Percentiles rank a stretch among this genome's conserved stretches.
Evolutionary conservation across 768 basidiomycete genomes (phyloP).

Genomic region (Suillus weaverae): DNA sequence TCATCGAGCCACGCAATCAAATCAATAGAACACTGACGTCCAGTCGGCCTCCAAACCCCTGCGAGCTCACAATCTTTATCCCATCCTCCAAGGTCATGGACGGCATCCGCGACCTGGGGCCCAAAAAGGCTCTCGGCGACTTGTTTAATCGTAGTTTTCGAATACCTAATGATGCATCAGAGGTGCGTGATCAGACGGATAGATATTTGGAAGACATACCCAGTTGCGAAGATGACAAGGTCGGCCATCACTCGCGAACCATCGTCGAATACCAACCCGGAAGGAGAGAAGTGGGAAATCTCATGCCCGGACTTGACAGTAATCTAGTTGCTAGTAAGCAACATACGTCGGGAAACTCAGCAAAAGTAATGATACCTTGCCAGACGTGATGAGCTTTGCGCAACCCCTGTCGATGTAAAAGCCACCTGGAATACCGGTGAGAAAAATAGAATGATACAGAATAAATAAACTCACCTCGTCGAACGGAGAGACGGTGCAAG

Average conservation of each 20-base stretch:
- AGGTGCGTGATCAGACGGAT: not conserved
- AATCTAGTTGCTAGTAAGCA: conserved; percentile 1
- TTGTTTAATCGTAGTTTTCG: conserved; percentile 5
- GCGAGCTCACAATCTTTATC: conserved; percentile 13
- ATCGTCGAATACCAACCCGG: conserved; percentile 5
- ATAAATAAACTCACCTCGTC: conserved; percentile 2
- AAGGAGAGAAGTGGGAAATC: conserved; percentile 3
- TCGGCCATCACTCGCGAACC: conserved; percentile 5
- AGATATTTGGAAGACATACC: not conserved
- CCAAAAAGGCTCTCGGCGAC: conserved; percentile 7
- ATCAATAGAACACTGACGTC: conserved; percentile 2
- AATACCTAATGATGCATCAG: conserved; percentile 1
- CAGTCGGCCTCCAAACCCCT: conserved; percentile 13
- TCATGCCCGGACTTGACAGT: conserved; percentile 8
- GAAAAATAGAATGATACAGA: not conserved
- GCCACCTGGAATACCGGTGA: not conserved
- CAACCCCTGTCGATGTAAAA: conserved; percentile 10
- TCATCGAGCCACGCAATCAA: not conserved
- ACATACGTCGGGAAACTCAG: not conserved
- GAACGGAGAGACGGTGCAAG: conserved; percentile 9
- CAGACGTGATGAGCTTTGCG: conserved; percentile 7
- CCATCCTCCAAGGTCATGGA: conserved; percentile 13
- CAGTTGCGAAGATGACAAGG: conserved; percentile 9
- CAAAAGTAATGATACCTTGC: conserved; percentile 1
- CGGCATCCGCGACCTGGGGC: not conserved